Base-by-base conservation (phyloP, 208 protist genomes). In the Entamoeba nuttalli region DNA sequence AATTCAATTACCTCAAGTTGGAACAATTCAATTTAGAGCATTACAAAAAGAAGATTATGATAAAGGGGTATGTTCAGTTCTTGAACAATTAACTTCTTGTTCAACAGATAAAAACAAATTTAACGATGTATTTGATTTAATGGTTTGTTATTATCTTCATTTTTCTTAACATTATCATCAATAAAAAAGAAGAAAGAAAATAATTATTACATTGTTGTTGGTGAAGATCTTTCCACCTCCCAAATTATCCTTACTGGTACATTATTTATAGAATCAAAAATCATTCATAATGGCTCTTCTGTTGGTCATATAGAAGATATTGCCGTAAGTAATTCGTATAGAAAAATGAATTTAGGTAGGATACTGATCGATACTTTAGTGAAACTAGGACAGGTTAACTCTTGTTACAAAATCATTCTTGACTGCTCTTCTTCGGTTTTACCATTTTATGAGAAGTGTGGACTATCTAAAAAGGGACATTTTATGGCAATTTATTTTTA, bases 261-360 rank as follows among this genome's bases (percentile, higher is more conserved):
- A 9, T 4, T 96, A 48, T 44, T 96, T 21, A 19, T 96, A 25
- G 95, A 96, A 95, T 21, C 3, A 17, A 96, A 96, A 69, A 44
- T 96, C 4, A 96, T 96, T 51, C 95, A 96, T 95, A 9, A 35
- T 7, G 55, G 93, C 41, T 41, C 44, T 19, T 15, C 4, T 25
- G 95, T 96, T 21, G 95, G 95, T 35, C 95, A 96, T 94, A 96
- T 96, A 71, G 95, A 96, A 62, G 95, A 96, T 62, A 93, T 96
- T 4, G 95, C 95, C 48, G 57, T 84, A 9, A 21, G 5, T 41
- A 11, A 15, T 11, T 15, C 25, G 3, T 95, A 52, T 69, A 53
- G 95, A 41, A 93, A 93, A 35, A 51, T 35, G 35, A 17, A 69
- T 69, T 48, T 95, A 11, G 95, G 95, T 41, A 30, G 5, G 53